Conservation (phyloP, 768 basidiomycete genomes). For the Lanmaoa rubissima region DNA sequence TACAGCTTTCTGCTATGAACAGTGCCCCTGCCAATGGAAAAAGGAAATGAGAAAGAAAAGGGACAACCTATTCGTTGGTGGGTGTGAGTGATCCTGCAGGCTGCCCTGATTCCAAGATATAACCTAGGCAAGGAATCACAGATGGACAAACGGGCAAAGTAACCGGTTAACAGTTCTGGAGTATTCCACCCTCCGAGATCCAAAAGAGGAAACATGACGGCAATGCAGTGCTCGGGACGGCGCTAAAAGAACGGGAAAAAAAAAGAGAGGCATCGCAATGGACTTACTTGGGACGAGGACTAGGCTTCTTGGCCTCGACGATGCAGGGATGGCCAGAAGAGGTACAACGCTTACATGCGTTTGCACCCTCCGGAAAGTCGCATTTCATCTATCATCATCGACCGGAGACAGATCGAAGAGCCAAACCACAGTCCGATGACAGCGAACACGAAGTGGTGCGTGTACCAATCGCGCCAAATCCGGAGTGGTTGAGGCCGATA, state of each 20-base stretch:
- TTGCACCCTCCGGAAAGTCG: slow-evolving; percentile 68
- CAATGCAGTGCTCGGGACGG: slow-evolving; percentile 24
- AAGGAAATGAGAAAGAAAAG: slow-evolving; percentile 7
- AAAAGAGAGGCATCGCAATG: slow-evolving; percentile 14
- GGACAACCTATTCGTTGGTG: background rate
- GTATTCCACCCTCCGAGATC: slow-evolving; percentile 19
- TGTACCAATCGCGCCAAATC: background rate
- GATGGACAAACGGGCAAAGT: slow-evolving; percentile 12
- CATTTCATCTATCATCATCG: slow-evolving; percentile 70
- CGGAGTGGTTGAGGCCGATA: slow-evolving; percentile 3
- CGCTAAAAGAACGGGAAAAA: slow-evolving; percentile 2
- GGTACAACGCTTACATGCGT: slow-evolving; percentile 78
- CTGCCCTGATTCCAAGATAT: slow-evolving; percentile 8
- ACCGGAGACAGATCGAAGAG: slow-evolving; percentile 11
- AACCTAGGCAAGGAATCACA: slow-evolving; percentile 7
- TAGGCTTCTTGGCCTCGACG: slow-evolving; percentile 79
- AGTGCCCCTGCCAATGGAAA: slow-evolving; percentile 10
- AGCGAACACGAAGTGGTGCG: background rate
- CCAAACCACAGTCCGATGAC: slow-evolving; percentile 12
- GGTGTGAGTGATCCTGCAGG: slow-evolving; percentile 3
- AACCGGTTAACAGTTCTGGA: slow-evolving; percentile 20
- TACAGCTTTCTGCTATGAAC: slow-evolving; percentile 16
- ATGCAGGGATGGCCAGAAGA: slow-evolving; percentile 72
- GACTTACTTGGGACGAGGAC: slow-evolving; percentile 80
- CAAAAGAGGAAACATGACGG: slow-evolving; percentile 25